Evolutionary conservation across 1,284 basidiomycete genomes (phyloP).

Genomic region (Ustilago sp.): DNA sequence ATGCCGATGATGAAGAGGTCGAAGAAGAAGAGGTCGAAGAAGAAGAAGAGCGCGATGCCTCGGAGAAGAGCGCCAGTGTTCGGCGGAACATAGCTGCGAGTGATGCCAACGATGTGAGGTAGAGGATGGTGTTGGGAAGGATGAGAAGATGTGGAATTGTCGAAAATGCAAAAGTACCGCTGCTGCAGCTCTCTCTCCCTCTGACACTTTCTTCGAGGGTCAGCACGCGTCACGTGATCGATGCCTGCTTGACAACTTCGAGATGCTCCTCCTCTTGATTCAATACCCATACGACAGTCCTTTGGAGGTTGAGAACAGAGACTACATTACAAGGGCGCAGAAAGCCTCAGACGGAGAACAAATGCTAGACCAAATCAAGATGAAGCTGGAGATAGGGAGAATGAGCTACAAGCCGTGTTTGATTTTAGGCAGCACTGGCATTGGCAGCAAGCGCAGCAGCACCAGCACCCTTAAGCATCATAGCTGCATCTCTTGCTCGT

Average conservation of each 20-base stretch:
- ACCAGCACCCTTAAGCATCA: conserved; percentile 50
- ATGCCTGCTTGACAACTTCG: not conserved
- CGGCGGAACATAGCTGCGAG: conserved; percentile 24
- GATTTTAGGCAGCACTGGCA: conserved; percentile 21
- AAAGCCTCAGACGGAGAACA: not conserved
- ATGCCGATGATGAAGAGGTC: conserved; percentile 3
- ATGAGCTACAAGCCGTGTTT: not conserved
- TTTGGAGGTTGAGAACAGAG: not conserved
- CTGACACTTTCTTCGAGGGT: not conserved
- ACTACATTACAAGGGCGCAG: conserved; percentile 14
- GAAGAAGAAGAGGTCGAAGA: not conserved
- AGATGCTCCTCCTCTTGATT: no score
- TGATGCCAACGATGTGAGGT: not conserved
- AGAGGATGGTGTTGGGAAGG: conserved; percentile 33
- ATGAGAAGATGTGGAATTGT: not conserved
- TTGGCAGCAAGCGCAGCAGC: conserved; percentile 51
- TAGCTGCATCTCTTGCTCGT: conserved; percentile 47
- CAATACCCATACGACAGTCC: not conserved
- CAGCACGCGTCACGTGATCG: conserved; percentile 15
- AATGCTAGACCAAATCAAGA: not conserved
- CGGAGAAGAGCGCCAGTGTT: conserved; percentile 28
- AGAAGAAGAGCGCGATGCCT: conserved; percentile 14
- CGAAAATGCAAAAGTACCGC: not conserved
- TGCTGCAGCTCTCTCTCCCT: not conserved
- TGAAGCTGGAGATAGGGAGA: not conserved